Evolutionary conservation across 306 rosid genomes (phyloP).

Genomic region (Quercus ilex): DNA sequence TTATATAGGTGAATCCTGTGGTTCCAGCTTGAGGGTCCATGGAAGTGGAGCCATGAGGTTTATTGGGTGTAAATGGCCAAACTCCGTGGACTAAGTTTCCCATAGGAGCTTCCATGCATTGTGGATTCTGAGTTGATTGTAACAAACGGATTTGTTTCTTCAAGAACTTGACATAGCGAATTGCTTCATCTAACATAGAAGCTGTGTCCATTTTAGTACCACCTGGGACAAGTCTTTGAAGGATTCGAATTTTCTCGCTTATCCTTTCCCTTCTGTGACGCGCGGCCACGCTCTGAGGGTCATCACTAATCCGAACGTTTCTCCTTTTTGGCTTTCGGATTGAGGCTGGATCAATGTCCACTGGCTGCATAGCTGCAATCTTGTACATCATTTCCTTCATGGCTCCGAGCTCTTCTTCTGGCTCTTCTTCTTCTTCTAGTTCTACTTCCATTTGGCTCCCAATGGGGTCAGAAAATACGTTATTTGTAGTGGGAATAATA

Average conservation of each 20-base stretch:
- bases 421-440: constrained; percentile 42
- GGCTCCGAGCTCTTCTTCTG: constrained; percentile 75
- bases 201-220: constrained; percentile 97
- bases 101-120: constrained; percentile 10
- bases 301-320: constrained; percentile 90
- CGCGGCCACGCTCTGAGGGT: constrained; percentile 91
- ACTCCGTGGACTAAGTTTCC: constrained; percentile 14
- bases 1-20: constrained; percentile 2
- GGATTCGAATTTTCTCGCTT: constrained; percentile 82
- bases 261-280: constrained; percentile 87
- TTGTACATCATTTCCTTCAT: constrained; percentile 98
- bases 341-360: constrained; percentile 83
- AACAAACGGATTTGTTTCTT: constrained; percentile 77
- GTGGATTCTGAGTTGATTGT: constrained; percentile 40
- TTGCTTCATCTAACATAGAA: constrained; percentile 93
- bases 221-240: constrained; percentile 90
- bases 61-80: constrained; percentile 44
- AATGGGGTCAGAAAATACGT: constrained; percentile 23
- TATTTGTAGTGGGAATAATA: constrained; percentile 12
- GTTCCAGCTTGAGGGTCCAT: constrained; percentile 11
- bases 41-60: constrained; percentile 18
- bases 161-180: constrained; percentile 85
- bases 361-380: constrained; percentile 95
- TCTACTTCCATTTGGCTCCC: constrained; percentile 30
- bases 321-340: constrained; percentile 70